Conservation (phyloP, 257 asterid genomes). For the Mentha longifolia region DNA sequence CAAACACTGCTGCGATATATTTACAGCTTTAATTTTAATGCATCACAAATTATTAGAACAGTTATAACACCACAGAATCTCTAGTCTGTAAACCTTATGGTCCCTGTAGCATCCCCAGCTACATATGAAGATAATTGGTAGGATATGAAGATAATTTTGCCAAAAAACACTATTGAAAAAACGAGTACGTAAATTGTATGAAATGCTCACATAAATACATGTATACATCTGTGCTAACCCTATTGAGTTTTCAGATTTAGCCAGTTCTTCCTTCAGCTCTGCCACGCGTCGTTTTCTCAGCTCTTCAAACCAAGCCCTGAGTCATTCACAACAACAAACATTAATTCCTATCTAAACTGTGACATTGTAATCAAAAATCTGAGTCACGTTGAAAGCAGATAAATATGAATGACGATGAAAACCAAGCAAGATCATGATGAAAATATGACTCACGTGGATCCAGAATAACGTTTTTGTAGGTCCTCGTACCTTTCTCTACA, state of each 20-base stretch:
- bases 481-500: conserved; percentile 84
- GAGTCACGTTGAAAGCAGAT: conserved; percentile 17
- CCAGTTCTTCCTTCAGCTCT: conserved; percentile 75
- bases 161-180: not conserved
- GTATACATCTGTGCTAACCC: conserved; percentile 60
- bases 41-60: not conserved
- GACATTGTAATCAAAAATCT: not conserved
- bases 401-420: conserved; percentile 16
- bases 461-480: conserved; percentile 65
- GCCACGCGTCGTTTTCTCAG: conserved; percentile 75
- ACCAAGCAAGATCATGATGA: conserved; percentile 26
- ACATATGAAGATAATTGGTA: not conserved
- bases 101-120: not conserved
- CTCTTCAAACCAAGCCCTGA: conserved; percentile 89
- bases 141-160: conserved; percentile 10
- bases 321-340: conserved; percentile 24
- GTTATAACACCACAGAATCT: not conserved
- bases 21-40: not conserved
- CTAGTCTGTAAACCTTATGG: not conserved
- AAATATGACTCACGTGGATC: conserved; percentile 61
- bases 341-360: not conserved
- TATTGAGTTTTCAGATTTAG: conserved; percentile 76
- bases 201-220: conserved; percentile 30
- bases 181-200: conserved; percentile 1
- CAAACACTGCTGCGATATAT: not conserved